Evolutionary conservation across 116 monocot species (phyloP), one percentile per base, ranked within the genome.

Genomic region (Cymodocea nodosa): DNA sequence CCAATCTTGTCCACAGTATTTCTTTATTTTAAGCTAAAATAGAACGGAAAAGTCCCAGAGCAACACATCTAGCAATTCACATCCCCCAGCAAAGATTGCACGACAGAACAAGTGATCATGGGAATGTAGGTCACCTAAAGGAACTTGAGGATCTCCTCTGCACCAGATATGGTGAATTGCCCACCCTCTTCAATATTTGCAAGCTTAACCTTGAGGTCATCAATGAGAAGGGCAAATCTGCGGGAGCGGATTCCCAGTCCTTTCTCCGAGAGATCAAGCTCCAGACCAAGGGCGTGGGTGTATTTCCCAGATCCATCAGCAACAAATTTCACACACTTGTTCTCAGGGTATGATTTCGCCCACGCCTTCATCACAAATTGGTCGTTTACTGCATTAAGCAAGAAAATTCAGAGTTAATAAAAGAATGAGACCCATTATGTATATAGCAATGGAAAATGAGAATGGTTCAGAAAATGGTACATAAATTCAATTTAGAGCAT

Each of bases 331-430:
- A 89, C 82, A 25, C 72, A 56, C 59, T 94, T 89, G 82, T 86
- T 94, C 36, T 94, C 86, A 15, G 94, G 70, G 61, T 82, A 89
- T 5, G 86, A 80, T 74, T 94, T 94, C 52, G 89, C 86, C 89
- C 94, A 89, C 5, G 86, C 89, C 80, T 86, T 89, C 89, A 89
- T 82, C 72, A 94, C 94, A 52, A 94, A 94, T 51, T 77, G 86
- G 54, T 94, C 93, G 40, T 94, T 94, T 17, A 94, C 89, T 94
- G 78, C 30, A 44, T 44, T 11, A 44, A 44, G 44, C 44, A 44
- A 44, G 44, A 44, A 44, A 3, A 8, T 1, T 44, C 30, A 6
- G 44, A 11, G 44, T 44, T 6, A 44, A 11, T 4, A 11, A 6
- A 44, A 44, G 11, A 44, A 44, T 44, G 44, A 44, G 44, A 44